A percentile compares a stretch with the other conserved stretches of the same genome.
Conservation (phyloP, 176 grass and related monocot species). For the Oryza longistaminata region DNA sequence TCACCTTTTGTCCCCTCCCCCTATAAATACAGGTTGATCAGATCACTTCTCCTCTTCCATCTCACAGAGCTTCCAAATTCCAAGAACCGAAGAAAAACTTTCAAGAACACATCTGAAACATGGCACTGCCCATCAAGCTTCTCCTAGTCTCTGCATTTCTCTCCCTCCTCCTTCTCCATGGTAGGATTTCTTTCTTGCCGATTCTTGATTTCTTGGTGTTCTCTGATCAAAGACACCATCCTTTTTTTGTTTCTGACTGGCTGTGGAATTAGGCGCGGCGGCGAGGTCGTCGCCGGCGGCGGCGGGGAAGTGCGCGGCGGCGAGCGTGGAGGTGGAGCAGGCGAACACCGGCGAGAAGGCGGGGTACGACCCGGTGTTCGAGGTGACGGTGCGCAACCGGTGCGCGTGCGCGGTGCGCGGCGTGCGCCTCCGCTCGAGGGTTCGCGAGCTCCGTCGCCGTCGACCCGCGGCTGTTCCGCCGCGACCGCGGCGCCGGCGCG, state of each 20-base stretch:
- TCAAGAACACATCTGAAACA: neutral
- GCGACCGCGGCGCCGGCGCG: neutral
- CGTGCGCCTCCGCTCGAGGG: conserved; percentile 48
- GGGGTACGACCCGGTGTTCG: conserved; percentile 59
- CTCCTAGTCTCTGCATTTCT: conserved; percentile 27
- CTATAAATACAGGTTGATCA: neutral
- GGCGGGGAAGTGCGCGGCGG: conserved; percentile 31
- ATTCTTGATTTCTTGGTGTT: neutral
- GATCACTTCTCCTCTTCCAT: neutral
- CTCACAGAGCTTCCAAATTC: neutral
- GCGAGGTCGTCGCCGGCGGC: neutral
- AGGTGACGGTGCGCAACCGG: conserved; percentile 62
- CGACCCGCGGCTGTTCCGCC: conserved; percentile 61
- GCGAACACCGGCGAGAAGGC: conserved; percentile 50
- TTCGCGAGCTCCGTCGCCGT: conserved; percentile 67
- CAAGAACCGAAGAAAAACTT: neutral
- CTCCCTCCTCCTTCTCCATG: conserved; percentile 39
- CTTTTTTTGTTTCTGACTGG: neutral
- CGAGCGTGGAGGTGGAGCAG: conserved; percentile 56
- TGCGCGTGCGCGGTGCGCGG: conserved; percentile 51
- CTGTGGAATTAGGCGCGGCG: neutral
- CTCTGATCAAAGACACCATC: neutral
- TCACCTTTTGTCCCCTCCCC: neutral
- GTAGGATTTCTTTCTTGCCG: neutral
- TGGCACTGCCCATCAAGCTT: conserved; percentile 18